phyloP scores from a whole-genome alignment of 106 monocot genomes.

The Iris macrosiphon region DNA sequence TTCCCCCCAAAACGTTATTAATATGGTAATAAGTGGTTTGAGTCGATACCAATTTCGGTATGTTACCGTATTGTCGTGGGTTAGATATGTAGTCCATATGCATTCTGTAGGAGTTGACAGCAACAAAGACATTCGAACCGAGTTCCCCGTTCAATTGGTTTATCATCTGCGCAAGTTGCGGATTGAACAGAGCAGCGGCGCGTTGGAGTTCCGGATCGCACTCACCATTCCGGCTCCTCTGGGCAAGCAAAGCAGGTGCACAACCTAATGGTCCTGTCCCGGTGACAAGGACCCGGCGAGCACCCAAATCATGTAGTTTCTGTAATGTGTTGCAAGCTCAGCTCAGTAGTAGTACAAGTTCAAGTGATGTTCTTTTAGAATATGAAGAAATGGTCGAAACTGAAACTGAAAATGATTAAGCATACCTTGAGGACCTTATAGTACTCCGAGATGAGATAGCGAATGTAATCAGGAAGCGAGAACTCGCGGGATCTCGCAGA shows the following conservation, averaged over 20 bases:
- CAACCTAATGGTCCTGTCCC: slow-evolving; percentile 64
- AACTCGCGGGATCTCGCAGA: slow-evolving; percentile 57
- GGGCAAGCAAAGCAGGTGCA: slow-evolving; percentile 58
- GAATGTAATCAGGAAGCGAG: slow-evolving; percentile 56
- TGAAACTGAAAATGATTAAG: neutral
- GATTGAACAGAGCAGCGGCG: slow-evolving; percentile 39
- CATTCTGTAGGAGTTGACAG: slow-evolving; percentile 33
- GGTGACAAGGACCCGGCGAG: slow-evolving; percentile 51
- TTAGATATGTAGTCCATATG: slow-evolving; percentile 60
- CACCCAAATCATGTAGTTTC: slow-evolving; percentile 46
- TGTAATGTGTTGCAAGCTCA: slow-evolving; percentile 24
- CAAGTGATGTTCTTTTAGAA: too few relatives aligned
- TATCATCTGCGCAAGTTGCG: slow-evolving; percentile 33
- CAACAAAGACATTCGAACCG: slow-evolving; percentile 40
- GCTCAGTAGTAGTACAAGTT: too few relatives aligned
- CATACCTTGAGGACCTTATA: slow-evolving; percentile 54
- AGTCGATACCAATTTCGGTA: too few relatives aligned
- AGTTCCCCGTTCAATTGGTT: slow-evolving; percentile 30
- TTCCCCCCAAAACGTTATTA: neutral
- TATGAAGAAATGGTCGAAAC: too few relatives aligned
- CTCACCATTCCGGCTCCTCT: slow-evolving; percentile 37
- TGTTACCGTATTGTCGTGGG: slow-evolving; percentile 18
- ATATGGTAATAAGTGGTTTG: too few relatives aligned
- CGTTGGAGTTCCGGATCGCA: slow-evolving; percentile 50
- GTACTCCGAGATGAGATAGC: slow-evolving; percentile 61